Percentiles rank a stretch among this genome's conserved stretches.
These are phyloP conservation scores for Nematodospora valgi DNA, from an alignment of 805 yeast genomes.

Conservation along the genomic window DNA sequence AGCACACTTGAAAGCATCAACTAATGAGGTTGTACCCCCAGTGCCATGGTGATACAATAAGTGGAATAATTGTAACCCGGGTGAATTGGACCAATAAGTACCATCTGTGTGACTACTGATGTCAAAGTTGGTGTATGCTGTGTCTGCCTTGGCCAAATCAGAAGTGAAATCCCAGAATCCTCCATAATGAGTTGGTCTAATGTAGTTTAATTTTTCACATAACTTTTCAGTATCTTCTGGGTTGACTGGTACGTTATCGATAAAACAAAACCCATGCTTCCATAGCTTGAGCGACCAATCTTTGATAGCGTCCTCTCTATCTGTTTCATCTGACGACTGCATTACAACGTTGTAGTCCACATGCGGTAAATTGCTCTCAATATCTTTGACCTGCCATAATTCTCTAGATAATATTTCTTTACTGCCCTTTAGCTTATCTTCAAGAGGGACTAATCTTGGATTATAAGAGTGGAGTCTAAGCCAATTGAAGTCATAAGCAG, in stretches of 20 bases:
- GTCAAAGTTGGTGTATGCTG: constrained; percentile 68
- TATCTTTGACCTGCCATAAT: constrained; percentile 45
- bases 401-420: constrained; percentile 24
- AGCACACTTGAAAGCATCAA: constrained; percentile 65
- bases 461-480: constrained; percentile 49
- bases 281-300: constrained; percentile 56
- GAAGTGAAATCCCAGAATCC: constrained; percentile 79
- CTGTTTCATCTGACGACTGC: constrained; percentile 26
- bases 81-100: constrained; percentile 71
- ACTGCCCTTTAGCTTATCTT: constrained; percentile 25
- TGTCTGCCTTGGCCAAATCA: constrained; percentile 62
- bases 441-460: constrained; percentile 40
- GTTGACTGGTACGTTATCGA: constrained; percentile 56
- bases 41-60: constrained; percentile 58
- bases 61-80: constrained; percentile 69
- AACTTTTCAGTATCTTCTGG: constrained; percentile 58
- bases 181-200: constrained; percentile 72
- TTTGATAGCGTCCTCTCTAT: constrained; percentile 41
- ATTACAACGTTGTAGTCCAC: constrained; percentile 50
- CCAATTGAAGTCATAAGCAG: constrained; percentile 40
- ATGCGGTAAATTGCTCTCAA: constrained; percentile 39
- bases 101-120: constrained; percentile 70
- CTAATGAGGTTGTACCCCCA: constrained; percentile 68
- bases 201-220: constrained; percentile 54
- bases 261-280: constrained; percentile 58